phyloP scores from a whole-genome alignment of 78 protist species.

The Planoprotostelium fungivorum region DNA sequence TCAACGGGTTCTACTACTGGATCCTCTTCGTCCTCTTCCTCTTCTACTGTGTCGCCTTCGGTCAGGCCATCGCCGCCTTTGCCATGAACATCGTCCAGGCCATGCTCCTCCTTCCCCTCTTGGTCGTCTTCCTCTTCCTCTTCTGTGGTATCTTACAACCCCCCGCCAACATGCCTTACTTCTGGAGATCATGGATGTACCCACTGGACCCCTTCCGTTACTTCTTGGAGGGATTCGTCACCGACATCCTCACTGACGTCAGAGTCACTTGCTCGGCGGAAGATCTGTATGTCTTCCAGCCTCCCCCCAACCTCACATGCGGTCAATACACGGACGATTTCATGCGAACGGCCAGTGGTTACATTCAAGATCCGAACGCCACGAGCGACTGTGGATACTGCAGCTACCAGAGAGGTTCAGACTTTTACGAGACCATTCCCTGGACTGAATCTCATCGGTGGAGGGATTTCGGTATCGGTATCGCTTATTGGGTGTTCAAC shows the following conservation, averaged over 20 bases:
- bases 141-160: slow-evolving; percentile 41
- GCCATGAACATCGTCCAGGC: slow-evolving; percentile 25
- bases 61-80: slow-evolving; percentile 43
- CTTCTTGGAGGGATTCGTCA: slow-evolving; percentile 38
- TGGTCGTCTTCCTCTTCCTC: slow-evolving; percentile 24
- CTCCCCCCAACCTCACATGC: slow-evolving; percentile 24
- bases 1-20: slow-evolving; percentile 35
- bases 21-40: slow-evolving; percentile 10
- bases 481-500: slow-evolving; percentile 34
- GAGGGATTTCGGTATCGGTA: slow-evolving; percentile 36
- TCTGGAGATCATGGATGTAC: slow-evolving; percentile 33
- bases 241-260: slow-evolving; percentile 17
- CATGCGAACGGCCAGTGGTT: not conserved
- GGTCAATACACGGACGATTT: not conserved
- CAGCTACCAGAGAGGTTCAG: not conserved
- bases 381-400: slow-evolving; percentile 32
- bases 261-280: not conserved
- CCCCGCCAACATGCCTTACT: slow-evolving; percentile 9
- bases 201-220: slow-evolving; percentile 25
- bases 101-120: slow-evolving; percentile 15
- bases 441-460: slow-evolving; percentile 15
- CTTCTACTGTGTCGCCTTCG: slow-evolving; percentile 27
- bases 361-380: no score
- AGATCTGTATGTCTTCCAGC: slow-evolving; percentile 20
- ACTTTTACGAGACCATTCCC: slow-evolving; percentile 6